These are phyloP conservation scores for Starmerella scarabaei DNA, from an alignment of 805 yeast species.

Conservation along the genomic window DNA sequence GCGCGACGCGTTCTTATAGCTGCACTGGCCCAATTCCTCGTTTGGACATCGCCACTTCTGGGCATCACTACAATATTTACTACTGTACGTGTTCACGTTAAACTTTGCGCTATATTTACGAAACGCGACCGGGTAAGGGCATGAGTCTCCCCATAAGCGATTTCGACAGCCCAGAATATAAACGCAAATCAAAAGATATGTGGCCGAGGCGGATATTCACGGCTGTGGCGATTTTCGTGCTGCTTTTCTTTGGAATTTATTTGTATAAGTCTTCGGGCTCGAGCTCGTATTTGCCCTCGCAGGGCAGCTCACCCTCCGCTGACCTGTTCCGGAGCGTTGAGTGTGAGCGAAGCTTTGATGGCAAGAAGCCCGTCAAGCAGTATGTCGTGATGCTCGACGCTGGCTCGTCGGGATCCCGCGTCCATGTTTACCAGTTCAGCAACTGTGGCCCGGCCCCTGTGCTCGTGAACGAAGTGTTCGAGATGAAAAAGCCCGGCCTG, in stretches of 20 bases:
- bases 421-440: slow-evolving; percentile 86
- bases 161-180: slow-evolving; percentile 15
- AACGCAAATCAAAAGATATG: no score
- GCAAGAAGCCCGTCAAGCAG: slow-evolving; percentile 35
- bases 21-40: no score
- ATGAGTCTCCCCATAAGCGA: slow-evolving; percentile 13
- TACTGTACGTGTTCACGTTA: no score
- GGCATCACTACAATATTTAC: no score
- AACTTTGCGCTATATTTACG: no score
- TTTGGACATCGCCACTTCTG: no score
- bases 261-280: background rate
- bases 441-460: slow-evolving; percentile 75
- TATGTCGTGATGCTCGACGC: slow-evolving; percentile 94
- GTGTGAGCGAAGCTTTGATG: slow-evolving; percentile 29
- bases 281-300: background rate
- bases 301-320: background rate
- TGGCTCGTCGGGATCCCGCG: slow-evolving; percentile 93
- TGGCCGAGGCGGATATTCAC: slow-evolving; percentile 3
- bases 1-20: no score
- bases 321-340: no score
- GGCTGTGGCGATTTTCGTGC: slow-evolving; percentile 3
- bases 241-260: no score
- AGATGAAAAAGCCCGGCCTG: slow-evolving; percentile 87
- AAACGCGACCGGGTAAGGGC: background rate
- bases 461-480: slow-evolving; percentile 64